Conservation (phyloP, 306 rosid species). For the Dalbergia cultrata region DNA sequence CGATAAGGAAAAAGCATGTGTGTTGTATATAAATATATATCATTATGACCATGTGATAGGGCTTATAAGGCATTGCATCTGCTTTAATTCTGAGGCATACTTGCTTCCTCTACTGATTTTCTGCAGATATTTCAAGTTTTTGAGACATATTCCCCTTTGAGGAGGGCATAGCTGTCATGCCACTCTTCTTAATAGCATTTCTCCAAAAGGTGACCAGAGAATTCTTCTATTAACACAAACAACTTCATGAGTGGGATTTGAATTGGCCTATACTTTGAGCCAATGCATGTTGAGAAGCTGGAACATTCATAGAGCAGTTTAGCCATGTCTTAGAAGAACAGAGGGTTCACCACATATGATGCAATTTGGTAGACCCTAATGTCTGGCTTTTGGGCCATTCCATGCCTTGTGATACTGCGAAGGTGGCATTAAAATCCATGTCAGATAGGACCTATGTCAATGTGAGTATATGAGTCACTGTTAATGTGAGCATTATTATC, state of each 20-base stretch:
- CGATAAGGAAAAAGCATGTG: too few species aligned
- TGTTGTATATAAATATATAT: too few species aligned
- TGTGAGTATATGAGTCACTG: too few species aligned
- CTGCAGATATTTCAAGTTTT: slow-evolving; percentile 72
- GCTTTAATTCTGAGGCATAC: too few species aligned
- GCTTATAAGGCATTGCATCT: too few species aligned
- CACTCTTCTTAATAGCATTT: slow-evolving; percentile 68
- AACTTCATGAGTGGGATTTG: slow-evolving; percentile 80
- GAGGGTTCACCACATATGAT: slow-evolving; percentile 87
- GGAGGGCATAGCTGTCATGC: slow-evolving; percentile 61
- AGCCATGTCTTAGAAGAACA: slow-evolving; percentile 67
- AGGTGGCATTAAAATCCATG: slow-evolving; percentile 91
- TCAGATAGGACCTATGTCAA: slow-evolving; percentile 80
- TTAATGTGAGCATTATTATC: too few species aligned
- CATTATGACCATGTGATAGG: too few species aligned
- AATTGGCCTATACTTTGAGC: slow-evolving; percentile 78
- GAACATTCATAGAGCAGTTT: slow-evolving; percentile 72
- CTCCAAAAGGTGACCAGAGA: slow-evolving; percentile 81
- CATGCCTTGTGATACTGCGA: slow-evolving; percentile 94
- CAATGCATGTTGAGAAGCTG: slow-evolving; percentile 71
- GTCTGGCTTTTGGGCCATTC: slow-evolving; percentile 24
- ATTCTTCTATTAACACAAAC: slow-evolving; percentile 81
- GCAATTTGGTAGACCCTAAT: slow-evolving; percentile 78
- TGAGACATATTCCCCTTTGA: slow-evolving; percentile 65
- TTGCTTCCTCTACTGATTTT: slow-evolving; percentile 70